Conservation (phyloP, 108 stramenopile genomes). For the Skeletonema costatum region DNA sequence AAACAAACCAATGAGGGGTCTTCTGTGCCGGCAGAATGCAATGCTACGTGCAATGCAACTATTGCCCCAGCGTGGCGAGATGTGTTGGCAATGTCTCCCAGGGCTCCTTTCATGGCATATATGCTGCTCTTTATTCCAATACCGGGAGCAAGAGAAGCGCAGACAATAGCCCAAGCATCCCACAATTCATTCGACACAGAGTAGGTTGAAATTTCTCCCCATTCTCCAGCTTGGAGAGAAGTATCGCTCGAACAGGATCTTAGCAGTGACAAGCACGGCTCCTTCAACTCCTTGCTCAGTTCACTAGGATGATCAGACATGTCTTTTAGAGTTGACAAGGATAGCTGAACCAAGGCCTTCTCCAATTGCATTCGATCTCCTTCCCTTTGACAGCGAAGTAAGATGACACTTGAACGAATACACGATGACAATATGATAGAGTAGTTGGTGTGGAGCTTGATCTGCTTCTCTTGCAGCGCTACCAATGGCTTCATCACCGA, state of each 20-base stretch:
- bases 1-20: conserved; percentile 41
- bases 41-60: conserved; percentile 38
- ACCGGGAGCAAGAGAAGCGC: conserved; percentile 18
- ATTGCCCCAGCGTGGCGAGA: conserved; percentile 47
- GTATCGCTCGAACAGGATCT: conserved; percentile 48
- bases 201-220: conserved; percentile 37
- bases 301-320: conserved; percentile 5
- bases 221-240: conserved; percentile 41
- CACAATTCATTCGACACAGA: conserved; percentile 54
- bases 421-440: conserved; percentile 28
- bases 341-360: conserved; percentile 55
- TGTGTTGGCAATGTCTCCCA: conserved; percentile 43
- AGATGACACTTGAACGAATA: conserved; percentile 25
- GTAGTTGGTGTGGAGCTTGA: conserved; percentile 2
- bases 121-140: conserved; percentile 53
- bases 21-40: conserved; percentile 39
- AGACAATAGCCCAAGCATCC: conserved; percentile 68
- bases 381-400: conserved; percentile 18
- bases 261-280: conserved; percentile 45
- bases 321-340: conserved; percentile 29
- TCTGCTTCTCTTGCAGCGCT: conserved; percentile 37
- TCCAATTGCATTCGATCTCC: conserved; percentile 19
- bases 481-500: conserved; percentile 52
- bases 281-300: conserved; percentile 14
- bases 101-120: conserved; percentile 46